Evolutionary conservation across 2,329 filamentous ascomycete genomes (phyloP).

Genomic region (Aspergillus calidoustus): DNA sequence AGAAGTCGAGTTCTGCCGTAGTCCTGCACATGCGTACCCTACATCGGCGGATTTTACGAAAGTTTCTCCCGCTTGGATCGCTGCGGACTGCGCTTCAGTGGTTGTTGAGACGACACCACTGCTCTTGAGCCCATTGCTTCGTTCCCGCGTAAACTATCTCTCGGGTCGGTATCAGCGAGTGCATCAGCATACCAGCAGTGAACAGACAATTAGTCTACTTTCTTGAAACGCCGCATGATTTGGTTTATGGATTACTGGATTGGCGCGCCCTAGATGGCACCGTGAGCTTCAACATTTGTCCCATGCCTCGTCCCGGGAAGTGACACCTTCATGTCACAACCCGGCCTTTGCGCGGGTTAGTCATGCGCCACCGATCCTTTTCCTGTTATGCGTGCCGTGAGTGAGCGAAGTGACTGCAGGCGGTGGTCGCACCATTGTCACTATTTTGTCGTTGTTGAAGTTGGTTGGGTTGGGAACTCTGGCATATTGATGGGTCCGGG

Average conservation of each 20-base stretch:
- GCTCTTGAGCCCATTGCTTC: constrained; percentile 28
- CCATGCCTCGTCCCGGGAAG: background rate
- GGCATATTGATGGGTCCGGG: background rate
- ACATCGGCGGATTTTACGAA: constrained; percentile 54
- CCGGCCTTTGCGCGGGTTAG: background rate
- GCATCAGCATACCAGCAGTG: constrained; percentile 55
- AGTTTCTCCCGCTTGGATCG: constrained; percentile 29
- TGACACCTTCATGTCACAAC: background rate
- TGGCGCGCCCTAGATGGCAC: background rate
- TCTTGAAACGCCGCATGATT: background rate
- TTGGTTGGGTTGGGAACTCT: background rate
- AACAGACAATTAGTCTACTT: constrained; percentile 23
- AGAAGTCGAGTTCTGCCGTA: constrained; percentile 63
- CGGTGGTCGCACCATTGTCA: background rate
- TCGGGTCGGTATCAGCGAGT: constrained; percentile 55
- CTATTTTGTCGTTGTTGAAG: background rate
- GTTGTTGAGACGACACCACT: constrained; percentile 31
- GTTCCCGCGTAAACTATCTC: constrained; percentile 28
- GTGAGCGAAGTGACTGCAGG: background rate
- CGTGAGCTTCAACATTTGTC: background rate
- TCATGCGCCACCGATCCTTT: background rate
- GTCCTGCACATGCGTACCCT: constrained; percentile 51
- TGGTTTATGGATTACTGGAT: background rate
- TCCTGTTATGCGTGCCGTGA: background rate
- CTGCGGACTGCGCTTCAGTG: constrained; percentile 39